Base-by-base conservation (phyloP, 2,329 filamentous ascomycete species). In the Aspergillaceae sp. region DNA sequence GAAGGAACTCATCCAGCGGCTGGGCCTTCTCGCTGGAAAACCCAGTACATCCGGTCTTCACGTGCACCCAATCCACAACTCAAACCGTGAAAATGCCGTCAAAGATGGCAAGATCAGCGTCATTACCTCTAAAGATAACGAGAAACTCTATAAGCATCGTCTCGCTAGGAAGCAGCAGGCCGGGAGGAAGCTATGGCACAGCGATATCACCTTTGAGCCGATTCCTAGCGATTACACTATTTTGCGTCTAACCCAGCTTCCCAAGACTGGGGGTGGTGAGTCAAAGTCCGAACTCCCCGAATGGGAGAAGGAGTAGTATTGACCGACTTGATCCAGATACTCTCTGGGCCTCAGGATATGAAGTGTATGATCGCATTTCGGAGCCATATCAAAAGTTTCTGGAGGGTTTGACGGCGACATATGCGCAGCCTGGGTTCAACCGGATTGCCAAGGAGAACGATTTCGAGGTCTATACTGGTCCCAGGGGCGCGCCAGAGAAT, bases 401-500 rank as follows among this genome's bases (percentile, higher is more conserved):
- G 6, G 60, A 69, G n/a, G 53, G 60, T 2, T 54, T 73, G 52
- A 73, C 68, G 29, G 63, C 59, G 41, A 67, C 60, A 4, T 62
- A 60, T 37, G 51, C 57, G 6, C 57, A 64, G 36, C 62, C 61
- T 0, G 47, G 46, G 11, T 67, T 65, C 41, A 57, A 60, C 36
- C 48, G 59, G n/a, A 48, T 55, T 5, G 62, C 65, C n/a, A 54
- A 59, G 33, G 50, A 58, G 2, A 60, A 62, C 29, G 54, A 56
- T 19, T 60, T 64, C 28, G 49, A 60, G 10, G 48, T 69, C 5
- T 60, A 59, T 38, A 51, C 51, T 3, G 59, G 53, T 1, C 56
- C 58, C 3, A 56, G 62, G 5, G 80, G 80, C 1, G 75, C 75
- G 1, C 78, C 78, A 1, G 66, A 79, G 47, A 83, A 83, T 53